Conservation (phyloP, 176 grass and related monocot species). For the Aegilops sharonensis region DNA sequence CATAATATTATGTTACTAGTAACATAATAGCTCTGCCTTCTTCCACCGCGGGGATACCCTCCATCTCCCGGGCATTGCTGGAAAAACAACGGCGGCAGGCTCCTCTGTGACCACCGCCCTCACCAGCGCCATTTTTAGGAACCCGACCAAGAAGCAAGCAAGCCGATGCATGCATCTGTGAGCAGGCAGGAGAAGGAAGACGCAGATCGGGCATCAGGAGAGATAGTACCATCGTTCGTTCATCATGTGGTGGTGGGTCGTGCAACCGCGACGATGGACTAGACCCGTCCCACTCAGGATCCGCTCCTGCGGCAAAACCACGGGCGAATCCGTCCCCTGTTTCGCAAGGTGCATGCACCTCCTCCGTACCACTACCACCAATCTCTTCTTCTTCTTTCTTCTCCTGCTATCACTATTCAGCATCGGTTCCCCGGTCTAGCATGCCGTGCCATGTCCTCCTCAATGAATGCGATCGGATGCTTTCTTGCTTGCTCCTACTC, state of each 20-base stretch:
- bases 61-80: no score
- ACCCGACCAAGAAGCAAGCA: background rate
- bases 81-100: no score
- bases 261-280: background rate
- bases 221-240: no score
- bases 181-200: background rate
- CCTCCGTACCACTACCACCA: background rate
- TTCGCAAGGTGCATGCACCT: constrained; percentile 13
- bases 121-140: no score
- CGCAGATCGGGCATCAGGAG: background rate
- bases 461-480: no score
- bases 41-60: no score
- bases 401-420: background rate
- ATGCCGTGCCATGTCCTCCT: background rate
- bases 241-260: background rate
- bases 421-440: background rate
- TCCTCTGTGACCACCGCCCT: no score
- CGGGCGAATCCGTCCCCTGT: background rate
- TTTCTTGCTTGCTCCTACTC: no score
- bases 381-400: background rate
- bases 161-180: background rate
- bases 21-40: no score
- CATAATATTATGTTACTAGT: no score
- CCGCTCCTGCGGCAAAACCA: background rate
- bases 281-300: background rate